These are phyloP conservation scores for Trichocomaceae sp. DNA, from an alignment of 2,329 filamentous ascomycete genomes.

Conservation along the genomic window DNA sequence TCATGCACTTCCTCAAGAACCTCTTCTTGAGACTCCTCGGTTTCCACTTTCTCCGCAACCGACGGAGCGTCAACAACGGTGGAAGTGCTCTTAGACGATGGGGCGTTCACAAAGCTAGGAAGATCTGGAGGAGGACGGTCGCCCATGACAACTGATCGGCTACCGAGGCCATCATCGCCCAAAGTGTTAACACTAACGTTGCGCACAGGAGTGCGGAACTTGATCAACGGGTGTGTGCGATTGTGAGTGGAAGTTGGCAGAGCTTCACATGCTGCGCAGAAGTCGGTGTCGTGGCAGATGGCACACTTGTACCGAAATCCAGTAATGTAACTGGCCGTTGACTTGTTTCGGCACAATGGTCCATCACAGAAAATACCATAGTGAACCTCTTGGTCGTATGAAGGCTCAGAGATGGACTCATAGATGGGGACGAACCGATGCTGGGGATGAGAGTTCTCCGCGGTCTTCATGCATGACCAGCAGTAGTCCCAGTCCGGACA, in stretches of 20 bases:
- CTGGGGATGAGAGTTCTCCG: constrained; percentile 63
- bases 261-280: constrained; percentile 90
- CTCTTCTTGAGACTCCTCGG: neutral
- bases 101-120: constrained; percentile 11
- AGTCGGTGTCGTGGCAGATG: constrained; percentile 89
- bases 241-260: constrained; percentile 80
- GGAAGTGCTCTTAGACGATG: constrained; percentile 25
- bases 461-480: constrained; percentile 62
- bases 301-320: constrained; percentile 95
- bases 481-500: constrained; percentile 99
- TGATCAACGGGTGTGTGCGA: constrained; percentile 92
- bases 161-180: constrained; percentile 65
- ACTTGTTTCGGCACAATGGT: constrained; percentile 64
- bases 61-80: constrained; percentile 9
- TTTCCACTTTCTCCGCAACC: constrained; percentile 5
- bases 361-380: constrained; percentile 91
- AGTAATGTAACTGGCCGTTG: constrained; percentile 54
- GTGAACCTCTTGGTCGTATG: constrained; percentile 53
- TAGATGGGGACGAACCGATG: constrained; percentile 90
- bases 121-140: constrained; percentile 46
- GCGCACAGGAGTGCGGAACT: constrained; percentile 89
- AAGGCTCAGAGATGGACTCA: constrained; percentile 52
- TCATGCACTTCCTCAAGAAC: constrained; percentile 21
- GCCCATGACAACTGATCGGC: constrained; percentile 62
- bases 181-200: constrained; percentile 80